Evolutionary conservation across 2,329 filamentous ascomycete species (phyloP).

Genomic region (Pseudocercospora fijiensis): DNA sequence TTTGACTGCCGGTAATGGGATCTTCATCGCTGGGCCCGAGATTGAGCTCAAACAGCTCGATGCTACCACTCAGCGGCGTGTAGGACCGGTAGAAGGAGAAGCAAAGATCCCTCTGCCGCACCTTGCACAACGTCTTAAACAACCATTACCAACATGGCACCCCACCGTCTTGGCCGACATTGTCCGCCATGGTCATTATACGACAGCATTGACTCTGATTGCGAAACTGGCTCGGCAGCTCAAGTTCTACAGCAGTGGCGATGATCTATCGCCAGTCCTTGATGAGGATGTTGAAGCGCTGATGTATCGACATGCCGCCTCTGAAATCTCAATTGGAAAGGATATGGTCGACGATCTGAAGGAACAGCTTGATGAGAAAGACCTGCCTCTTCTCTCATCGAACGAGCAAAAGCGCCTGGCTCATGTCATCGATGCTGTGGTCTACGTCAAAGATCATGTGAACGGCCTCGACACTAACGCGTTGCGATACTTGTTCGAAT

Average conservation of each 20-base stretch:
- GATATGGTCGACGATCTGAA: slow-evolving; percentile 30
- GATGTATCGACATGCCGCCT: neutral
- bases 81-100: neutral
- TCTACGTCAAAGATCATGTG: slow-evolving; percentile 31
- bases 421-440: slow-evolving; percentile 30
- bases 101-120: slow-evolving; percentile 13
- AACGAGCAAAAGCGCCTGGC: slow-evolving; percentile 30
- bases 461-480: slow-evolving; percentile 32
- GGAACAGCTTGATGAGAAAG: slow-evolving; percentile 49
- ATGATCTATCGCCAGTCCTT: slow-evolving; percentile 75
- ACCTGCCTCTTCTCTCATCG: slow-evolving; percentile 40
- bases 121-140: slow-evolving; percentile 60
- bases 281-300: slow-evolving; percentile 36
- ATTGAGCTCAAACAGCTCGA: slow-evolving; percentile 59
- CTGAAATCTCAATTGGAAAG: slow-evolving; percentile 39
- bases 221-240: slow-evolving; percentile 70
- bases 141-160: slow-evolving; percentile 84
- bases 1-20: slow-evolving; percentile 84
- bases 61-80: neutral
- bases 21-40: slow-evolving; percentile 80
- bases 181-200: slow-evolving; percentile 74
- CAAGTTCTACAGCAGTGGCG: slow-evolving; percentile 80
- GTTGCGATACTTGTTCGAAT: slow-evolving; percentile 36
- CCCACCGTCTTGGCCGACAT: slow-evolving; percentile 87
- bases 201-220: slow-evolving; percentile 70